Evolutionary conservation across 2,329 filamentous ascomycete species (phyloP).

Genomic region (Xylariales sp.): DNA sequence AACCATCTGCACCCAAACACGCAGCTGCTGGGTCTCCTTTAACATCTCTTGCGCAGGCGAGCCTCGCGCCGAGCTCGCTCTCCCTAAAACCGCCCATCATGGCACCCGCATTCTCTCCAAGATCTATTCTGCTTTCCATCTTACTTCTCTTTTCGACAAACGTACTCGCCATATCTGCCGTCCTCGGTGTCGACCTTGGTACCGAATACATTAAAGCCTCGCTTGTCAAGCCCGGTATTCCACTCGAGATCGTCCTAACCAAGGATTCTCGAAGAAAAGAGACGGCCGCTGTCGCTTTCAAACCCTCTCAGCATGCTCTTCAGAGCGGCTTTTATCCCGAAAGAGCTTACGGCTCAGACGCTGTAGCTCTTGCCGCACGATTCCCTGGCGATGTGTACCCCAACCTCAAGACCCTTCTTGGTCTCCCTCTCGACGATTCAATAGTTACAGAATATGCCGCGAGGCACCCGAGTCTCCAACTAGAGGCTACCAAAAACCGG

Average conservation of each 20-base stretch:
- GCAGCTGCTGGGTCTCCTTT: slow-evolving; percentile 32
- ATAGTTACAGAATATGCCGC: slow-evolving; percentile 76
- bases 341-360: slow-evolving; percentile 90
- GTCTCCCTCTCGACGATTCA: slow-evolving; percentile 71
- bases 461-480: slow-evolving; percentile 81
- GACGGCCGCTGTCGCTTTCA: slow-evolving; percentile 89
- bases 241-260: slow-evolving; percentile 96
- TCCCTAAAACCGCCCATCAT: slow-evolving; percentile 50
- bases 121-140: slow-evolving; percentile 53
- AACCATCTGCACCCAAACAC: slow-evolving; percentile 7
- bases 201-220: slow-evolving; percentile 97
- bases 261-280: slow-evolving; percentile 99
- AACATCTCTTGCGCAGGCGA: slow-evolving; percentile 41
- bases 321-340: slow-evolving; percentile 81
- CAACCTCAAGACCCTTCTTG: slow-evolving; percentile 92
- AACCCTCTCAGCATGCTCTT: slow-evolving; percentile 76
- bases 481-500: slow-evolving; percentile 69
- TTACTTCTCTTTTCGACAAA: slow-evolving; percentile 59
- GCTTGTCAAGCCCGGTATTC: slow-evolving; percentile 95
- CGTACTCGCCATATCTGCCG: slow-evolving; percentile 72
- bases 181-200: slow-evolving; percentile 92
- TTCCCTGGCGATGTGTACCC: slow-evolving; percentile 95
- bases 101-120: slow-evolving; percentile 53
- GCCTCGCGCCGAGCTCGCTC: slow-evolving; percentile 44
- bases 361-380: slow-evolving; percentile 84